Evolutionary conservation across 768 basidiomycete species (phyloP), one percentile per base, ranked within the genome.

Genomic region (Pleurotus tuber-regium): DNA sequence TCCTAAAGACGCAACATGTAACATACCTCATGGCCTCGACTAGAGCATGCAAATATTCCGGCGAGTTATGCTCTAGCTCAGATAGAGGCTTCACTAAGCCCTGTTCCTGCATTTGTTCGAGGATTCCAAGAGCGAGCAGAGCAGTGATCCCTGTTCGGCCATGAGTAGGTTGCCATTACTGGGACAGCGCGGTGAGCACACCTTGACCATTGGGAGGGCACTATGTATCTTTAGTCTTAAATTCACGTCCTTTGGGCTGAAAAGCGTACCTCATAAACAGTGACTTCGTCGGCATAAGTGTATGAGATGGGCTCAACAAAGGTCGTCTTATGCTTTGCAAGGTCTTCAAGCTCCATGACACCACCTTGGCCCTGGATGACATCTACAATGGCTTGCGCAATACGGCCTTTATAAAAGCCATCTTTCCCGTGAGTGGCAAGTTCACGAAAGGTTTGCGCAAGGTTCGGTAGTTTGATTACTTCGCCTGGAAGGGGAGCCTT

Each of bases 201-300:
- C 95, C 96, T 80, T 98, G 95, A 7, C 96, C 94, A 64, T 97
- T 98, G 0, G 96, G 96, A 6, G 95, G 96, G 60, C 93, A 96
- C 92, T 92, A 38, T 4, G 39, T 12, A 33, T 30, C 44, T n/a
- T 46, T 30, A n/a, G 41, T 44, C 31, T 58, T 48, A 16, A 54
- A 46, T 10, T 18, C 25, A 33, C 16, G 7, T 47, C 31, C 9
- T 7, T 41, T 21, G 39, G 9, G 23, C 25, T 38, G 47, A 41
- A 38, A 11, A n/a, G 6, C 46, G 54, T 59, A 89, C 93, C 80
- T 99, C 96, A 65, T 92, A 92, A 0, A 98, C 74, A 0, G 93
- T 92, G 5, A 98, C 87, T 52, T 93, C 89, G 6, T 78, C 74
- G 16, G 78, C 86, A 59, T 91, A 98, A 2, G 87, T 92, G 65